These are phyloP conservation scores for Diaporthe helianthi DNA, from an alignment of 2,329 filamentous ascomycete genomes.

Conservation along the genomic window DNA sequence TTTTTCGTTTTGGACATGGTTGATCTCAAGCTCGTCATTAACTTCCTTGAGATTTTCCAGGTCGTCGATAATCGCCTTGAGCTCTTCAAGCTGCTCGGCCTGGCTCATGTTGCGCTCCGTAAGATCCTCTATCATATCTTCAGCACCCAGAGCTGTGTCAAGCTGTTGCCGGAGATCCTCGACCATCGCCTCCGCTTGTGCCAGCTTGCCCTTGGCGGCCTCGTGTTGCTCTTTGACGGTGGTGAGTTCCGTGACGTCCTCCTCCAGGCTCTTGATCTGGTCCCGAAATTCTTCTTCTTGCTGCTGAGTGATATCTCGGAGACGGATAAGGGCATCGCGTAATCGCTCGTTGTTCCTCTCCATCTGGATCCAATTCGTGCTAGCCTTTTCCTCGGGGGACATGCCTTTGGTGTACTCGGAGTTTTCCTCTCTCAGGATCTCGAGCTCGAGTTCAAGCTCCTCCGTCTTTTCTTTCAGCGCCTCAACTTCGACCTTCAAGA, in stretches of 20 bases:
- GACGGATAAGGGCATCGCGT: constrained; percentile 80
- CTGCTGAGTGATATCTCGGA: constrained; percentile 88
- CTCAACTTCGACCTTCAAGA: constrained; percentile 80
- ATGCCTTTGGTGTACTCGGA: constrained; percentile 83
- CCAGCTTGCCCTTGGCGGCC: constrained; percentile 74
- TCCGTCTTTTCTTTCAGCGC: constrained; percentile 77
- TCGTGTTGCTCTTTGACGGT: constrained; percentile 73
- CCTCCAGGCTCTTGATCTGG: constrained; percentile 76
- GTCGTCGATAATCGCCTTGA: constrained; percentile 83
- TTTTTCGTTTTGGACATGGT: constrained; percentile 91
- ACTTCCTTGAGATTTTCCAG: constrained; percentile 90
- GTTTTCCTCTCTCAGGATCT: constrained; percentile 88
- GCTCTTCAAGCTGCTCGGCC: constrained; percentile 81
- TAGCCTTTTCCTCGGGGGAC: constrained; percentile 85
- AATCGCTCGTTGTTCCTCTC: constrained; percentile 89
- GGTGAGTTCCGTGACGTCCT: constrained; percentile 73
- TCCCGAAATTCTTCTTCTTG: constrained; percentile 80
- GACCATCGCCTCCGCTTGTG: constrained; percentile 75
- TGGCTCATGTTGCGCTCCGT: constrained; percentile 86
- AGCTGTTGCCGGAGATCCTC: constrained; percentile 91
- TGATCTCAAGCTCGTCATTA: constrained; percentile 92
- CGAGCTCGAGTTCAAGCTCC: constrained; percentile 86
- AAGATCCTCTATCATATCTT: constrained; percentile 93
- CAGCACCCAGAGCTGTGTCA: constrained; percentile 84
- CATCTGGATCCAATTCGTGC: constrained; percentile 88